A percentile compares a stretch with the other conserved stretches of the same genome.
phyloP scores from a whole-genome alignment of 306 rosid genomes.

The Trifolium repens region DNA sequence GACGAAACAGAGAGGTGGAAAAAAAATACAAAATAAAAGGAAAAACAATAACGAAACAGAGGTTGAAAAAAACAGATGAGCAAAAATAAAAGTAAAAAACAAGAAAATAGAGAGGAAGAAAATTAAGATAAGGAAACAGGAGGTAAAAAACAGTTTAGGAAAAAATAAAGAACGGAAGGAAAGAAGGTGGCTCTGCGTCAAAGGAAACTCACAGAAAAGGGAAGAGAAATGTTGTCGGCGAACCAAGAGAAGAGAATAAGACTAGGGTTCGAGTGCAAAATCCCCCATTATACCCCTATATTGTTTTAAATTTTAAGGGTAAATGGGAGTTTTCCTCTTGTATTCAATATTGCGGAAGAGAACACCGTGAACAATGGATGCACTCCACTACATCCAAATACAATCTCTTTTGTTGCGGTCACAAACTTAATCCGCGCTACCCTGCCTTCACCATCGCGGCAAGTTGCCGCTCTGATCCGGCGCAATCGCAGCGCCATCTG shows the following conservation, averaged over 20 bases:
- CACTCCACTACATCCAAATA: background rate
- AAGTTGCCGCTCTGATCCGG: no score
- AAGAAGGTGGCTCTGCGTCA: background rate
- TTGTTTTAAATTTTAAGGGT: background rate
- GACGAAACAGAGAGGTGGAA: background rate
- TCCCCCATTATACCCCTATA: background rate
- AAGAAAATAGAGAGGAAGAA: background rate
- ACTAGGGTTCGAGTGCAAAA: background rate
- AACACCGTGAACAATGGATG: background rate
- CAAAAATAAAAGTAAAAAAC: background rate
- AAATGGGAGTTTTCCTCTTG: background rate
- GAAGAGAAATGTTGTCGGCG: background rate
- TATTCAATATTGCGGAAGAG: background rate
- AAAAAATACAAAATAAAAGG: background rate
- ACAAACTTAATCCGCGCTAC: no score
- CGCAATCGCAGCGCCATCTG: no score
- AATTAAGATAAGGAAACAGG: no score
- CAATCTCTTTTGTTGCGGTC: background rate
- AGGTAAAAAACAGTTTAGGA: background rate
- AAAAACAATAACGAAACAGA: background rate
- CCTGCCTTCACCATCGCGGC: no score
- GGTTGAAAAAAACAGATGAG: background rate
- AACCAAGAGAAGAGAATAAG: background rate
- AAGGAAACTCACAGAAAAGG: background rate
- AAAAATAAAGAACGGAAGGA: constrained; percentile 1